Evolutionary conservation across 257 asterid genomes (phyloP), one percentile per base, ranked within the genome.

Genomic region (Linaria vulgaris): DNA sequence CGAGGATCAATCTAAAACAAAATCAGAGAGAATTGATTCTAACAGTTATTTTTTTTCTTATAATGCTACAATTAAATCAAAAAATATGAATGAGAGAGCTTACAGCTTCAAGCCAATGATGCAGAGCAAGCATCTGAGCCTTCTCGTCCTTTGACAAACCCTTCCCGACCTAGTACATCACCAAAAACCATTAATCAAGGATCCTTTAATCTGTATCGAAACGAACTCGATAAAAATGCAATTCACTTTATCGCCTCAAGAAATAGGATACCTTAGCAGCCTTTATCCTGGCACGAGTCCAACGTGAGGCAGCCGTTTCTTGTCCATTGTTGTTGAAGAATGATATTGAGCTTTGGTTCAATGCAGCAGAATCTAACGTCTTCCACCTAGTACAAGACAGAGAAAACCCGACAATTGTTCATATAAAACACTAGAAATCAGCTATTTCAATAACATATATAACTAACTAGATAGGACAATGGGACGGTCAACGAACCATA

Each of bases 71-170:
- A 3, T 34, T 34, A 7, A 34, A 34, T 34, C 41, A 34, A 34
- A 11, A 34, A 34, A 34, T 7, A 34, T 34, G 41, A 7, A 34
- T 3, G 23, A 22, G 20, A 71, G 58, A 47, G 45, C 80, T 71
- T 79, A 86, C 90, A 63, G 87, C 95, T 76, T 83, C 95, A 48
- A 86, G 84, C 95, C 95, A 86, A 72, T 87, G 95, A 67, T 78
- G 95, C 52, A 84, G 72, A 58, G 95, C 95, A 34, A 87, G 75
- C 56, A 82, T 87, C 56, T 76, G 91, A 62, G 88, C 95, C 24
- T 78, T 81, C 54, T 83, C 91, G 72, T 86, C 95, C 68, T 83
- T 74, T 9, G 70, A 72, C 41, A 86, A 69, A 46, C 95, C 95
- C 62, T 83, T 86, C 4, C 91, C 91, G 25, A 83, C 88, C 95